Conservation (phyloP, 2,329 filamentous ascomycete genomes). For the Aspergillus amoenus region DNA sequence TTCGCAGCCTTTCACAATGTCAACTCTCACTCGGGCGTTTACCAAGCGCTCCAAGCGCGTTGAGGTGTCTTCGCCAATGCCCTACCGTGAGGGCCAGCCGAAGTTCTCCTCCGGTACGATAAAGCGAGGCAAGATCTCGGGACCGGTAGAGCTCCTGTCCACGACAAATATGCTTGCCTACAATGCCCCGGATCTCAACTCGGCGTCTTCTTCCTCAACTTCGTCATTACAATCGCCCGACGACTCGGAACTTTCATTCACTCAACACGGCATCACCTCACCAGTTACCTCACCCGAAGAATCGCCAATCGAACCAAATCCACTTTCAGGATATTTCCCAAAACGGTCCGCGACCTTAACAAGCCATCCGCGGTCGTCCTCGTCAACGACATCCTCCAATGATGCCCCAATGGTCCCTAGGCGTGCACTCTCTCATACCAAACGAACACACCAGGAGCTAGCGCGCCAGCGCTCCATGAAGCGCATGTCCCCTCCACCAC, state of each 20-base stretch:
- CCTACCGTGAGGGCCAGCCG: conserved; percentile 45
- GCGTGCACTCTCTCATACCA: conserved; percentile 83
- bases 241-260: conserved; percentile 62
- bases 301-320: conserved; percentile 54
- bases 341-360: conserved; percentile 68
- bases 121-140: conserved; percentile 66
- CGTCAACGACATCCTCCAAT: conserved; percentile 46
- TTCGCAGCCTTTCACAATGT: conserved; percentile 29
- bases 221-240: conserved; percentile 63
- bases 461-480: conserved; percentile 67
- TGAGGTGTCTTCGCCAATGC: conserved; percentile 46
- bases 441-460: conserved; percentile 76
- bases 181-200: conserved; percentile 79
- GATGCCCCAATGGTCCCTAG: conserved; percentile 70
- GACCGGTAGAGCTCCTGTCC: conserved; percentile 80
- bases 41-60: conserved; percentile 49
- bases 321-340: conserved; percentile 62
- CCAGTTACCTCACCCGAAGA: conserved; percentile 48
- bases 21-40: conserved; percentile 45
- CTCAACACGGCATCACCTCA: conserved; percentile 52
- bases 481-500: conserved; percentile 45
- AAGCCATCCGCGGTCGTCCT: conserved; percentile 50
- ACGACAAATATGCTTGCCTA: conserved; percentile 97
- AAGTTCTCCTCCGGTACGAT: conserved; percentile 47
- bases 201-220: conserved; percentile 46